These are phyloP conservation scores for Stagonosporopsis cucurbitacearum DNA, from an alignment of 2,329 filamentous ascomycete species.

Conservation along the genomic window DNA sequence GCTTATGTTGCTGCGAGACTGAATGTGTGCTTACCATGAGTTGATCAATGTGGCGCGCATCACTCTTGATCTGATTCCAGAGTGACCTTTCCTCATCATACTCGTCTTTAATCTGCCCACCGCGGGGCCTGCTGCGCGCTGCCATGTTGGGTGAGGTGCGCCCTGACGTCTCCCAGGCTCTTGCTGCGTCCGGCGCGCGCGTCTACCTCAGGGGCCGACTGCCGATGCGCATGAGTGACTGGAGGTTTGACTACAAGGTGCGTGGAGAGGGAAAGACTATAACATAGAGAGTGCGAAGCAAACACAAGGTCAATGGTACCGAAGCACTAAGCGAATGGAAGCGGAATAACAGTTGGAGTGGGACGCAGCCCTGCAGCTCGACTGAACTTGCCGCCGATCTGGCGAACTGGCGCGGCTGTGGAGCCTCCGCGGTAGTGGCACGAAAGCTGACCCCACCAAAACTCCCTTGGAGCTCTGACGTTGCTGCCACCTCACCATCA, in stretches of 20 bases:
- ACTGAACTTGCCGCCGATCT: slow-evolving; percentile 27
- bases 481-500: slow-evolving; percentile 18
- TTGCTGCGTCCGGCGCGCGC: slow-evolving; percentile 14
- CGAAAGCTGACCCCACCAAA: slow-evolving; percentile 27
- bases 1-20: slow-evolving; percentile 2
- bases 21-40: slow-evolving; percentile 52
- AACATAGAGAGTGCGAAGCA: slow-evolving; percentile 13
- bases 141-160: slow-evolving; percentile 48
- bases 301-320: slow-evolving; percentile 21
- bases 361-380: slow-evolving; percentile 32
- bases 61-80: slow-evolving; percentile 56
- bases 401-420: slow-evolving; percentile 13
- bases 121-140: slow-evolving; percentile 53
- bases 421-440: slow-evolving; percentile 14
- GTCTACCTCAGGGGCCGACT: slow-evolving; percentile 7
- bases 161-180: slow-evolving; percentile 1
- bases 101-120: slow-evolving; percentile 55
- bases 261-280: slow-evolving; percentile 3
- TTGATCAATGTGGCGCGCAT: slow-evolving; percentile 54
- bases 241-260: neutral
- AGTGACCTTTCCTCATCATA: slow-evolving; percentile 58
- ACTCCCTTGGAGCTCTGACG: slow-evolving; percentile 22
- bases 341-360: slow-evolving; percentile 25
- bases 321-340: slow-evolving; percentile 29
- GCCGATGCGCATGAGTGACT: slow-evolving; percentile 15